These are phyloP conservation scores for Dendryphion nanum DNA, from an alignment of 2,329 filamentous ascomycete genomes.

Conservation along the genomic window DNA sequence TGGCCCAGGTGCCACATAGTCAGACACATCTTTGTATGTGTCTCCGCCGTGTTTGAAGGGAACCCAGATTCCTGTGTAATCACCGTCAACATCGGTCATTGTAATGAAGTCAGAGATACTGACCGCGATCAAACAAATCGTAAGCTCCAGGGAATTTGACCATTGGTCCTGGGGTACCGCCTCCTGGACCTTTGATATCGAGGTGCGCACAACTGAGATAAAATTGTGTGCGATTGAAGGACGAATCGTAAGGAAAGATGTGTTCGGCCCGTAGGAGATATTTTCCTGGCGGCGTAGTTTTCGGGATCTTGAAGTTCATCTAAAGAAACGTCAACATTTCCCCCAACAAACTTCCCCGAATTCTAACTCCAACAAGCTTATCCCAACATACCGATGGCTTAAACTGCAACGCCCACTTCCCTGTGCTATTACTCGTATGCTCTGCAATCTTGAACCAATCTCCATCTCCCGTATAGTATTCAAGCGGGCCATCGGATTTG, in stretches of 20 bases:
- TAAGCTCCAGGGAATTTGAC: slow-evolving; percentile 15
- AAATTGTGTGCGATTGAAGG: slow-evolving; percentile 12
- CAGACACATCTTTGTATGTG: background rate
- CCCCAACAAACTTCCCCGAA: no score
- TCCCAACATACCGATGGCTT: background rate
- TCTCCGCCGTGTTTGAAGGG: background rate
- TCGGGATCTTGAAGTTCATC: slow-evolving; percentile 14
- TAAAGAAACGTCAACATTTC: background rate
- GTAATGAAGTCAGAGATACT: background rate
- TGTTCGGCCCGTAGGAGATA: slow-evolving; percentile 12
- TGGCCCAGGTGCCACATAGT: background rate
- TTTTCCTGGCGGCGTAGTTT: slow-evolving; percentile 8
- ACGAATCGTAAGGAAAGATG: slow-evolving; percentile 4
- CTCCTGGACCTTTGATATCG: slow-evolving; percentile 6
- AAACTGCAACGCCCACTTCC: background rate
- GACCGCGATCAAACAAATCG: slow-evolving; percentile 7
- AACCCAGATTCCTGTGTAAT: background rate
- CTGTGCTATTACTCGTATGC: background rate
- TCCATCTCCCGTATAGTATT: slow-evolving; percentile 8
- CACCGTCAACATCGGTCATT: background rate
- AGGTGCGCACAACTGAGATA: slow-evolving; percentile 14
- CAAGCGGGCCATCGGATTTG: background rate
- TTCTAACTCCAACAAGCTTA: no score
- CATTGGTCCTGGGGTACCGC: slow-evolving; percentile 8
- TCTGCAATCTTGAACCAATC: slow-evolving; percentile 14